Percentiles rank a stretch among this genome's conserved stretches.
These are phyloP conservation scores for Sporisorium sorghi DNA, from an alignment of 1,284 basidiomycete species.

Conservation along the genomic window DNA sequence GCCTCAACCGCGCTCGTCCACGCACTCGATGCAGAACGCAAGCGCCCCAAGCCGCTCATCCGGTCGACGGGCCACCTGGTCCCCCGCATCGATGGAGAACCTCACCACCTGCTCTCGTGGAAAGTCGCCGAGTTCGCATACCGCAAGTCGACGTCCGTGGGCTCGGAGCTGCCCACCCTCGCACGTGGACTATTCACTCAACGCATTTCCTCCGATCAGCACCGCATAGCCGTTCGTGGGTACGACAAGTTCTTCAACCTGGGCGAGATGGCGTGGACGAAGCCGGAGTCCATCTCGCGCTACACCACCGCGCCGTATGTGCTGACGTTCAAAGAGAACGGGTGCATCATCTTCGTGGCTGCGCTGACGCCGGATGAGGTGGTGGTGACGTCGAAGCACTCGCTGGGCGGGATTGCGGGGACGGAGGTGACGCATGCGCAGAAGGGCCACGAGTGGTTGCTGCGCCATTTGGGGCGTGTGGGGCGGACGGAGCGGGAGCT, in stretches of 20 bases:
- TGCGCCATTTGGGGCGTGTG: constrained; percentile 76
- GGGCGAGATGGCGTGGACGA: constrained; percentile 92
- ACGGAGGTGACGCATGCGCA: constrained; percentile 75
- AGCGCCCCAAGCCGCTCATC: constrained; percentile 48
- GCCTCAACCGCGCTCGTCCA: constrained; percentile 35
- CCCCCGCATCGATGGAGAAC: background rate
- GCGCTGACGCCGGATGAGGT: constrained; percentile 82
- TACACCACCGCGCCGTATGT: constrained; percentile 85
- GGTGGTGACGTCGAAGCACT: constrained; percentile 90
- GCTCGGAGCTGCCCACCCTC: constrained; percentile 62
- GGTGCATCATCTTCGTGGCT: constrained; percentile 96
- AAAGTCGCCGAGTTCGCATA: constrained; percentile 67
- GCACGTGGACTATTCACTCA: constrained; percentile 67
- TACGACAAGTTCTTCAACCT: constrained; percentile 99
- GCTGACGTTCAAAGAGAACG: constrained; percentile 94
- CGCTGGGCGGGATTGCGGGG: constrained; percentile 51
- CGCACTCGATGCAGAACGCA: constrained; percentile 34
- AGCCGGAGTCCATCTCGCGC: constrained; percentile 66
- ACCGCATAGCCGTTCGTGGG: constrained; percentile 86
- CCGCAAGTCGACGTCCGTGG: constrained; percentile 57
- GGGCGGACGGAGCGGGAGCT: constrained; percentile 81
- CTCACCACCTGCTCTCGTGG: constrained; percentile 59
- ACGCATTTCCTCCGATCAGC: constrained; percentile 52
- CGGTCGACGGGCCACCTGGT: constrained; percentile 44
- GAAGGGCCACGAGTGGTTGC: constrained; percentile 85